A percentile compares a stretch with the other conserved stretches of the same genome.
Evolutionary conservation across 2,329 filamentous ascomycete species (phyloP).

Genomic region (Ophiostoma sp.): DNA sequence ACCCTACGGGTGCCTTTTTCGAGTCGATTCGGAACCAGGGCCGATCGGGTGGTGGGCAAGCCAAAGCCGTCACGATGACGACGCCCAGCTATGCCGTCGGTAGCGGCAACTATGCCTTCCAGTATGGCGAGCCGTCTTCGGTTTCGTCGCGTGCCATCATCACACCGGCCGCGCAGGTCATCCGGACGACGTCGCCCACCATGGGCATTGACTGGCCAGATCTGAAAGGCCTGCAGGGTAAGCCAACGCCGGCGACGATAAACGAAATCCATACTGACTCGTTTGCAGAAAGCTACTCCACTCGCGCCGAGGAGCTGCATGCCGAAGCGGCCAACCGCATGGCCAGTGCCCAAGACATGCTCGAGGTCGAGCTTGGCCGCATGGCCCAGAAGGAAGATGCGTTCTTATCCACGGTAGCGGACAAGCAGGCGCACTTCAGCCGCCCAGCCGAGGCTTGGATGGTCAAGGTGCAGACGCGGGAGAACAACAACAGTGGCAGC

Average conservation of each 20-base stretch:
- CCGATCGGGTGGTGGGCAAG: neutral
- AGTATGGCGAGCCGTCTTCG: neutral
- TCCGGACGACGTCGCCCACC: neutral
- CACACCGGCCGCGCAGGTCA: neutral
- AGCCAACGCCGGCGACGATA: neutral
- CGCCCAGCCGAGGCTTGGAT: constrained; percentile 25
- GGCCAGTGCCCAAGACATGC: neutral
- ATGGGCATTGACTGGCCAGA: neutral
- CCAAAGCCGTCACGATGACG: no score
- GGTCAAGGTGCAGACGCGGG: constrained; percentile 26
- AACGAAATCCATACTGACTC: neutral
- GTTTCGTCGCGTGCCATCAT: neutral
- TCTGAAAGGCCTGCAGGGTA: constrained; percentile 11
- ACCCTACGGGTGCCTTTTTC: constrained; percentile 29
- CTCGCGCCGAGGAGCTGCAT: constrained; percentile 27
- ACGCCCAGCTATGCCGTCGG: neutral
- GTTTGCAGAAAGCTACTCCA: constrained; percentile 28
- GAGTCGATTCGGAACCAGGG: constrained; percentile 25
- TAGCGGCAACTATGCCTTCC: neutral
- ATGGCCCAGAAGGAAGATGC: constrained; percentile 21
- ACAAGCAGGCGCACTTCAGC: constrained; percentile 19
- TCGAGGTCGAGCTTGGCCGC: constrained; percentile 23
- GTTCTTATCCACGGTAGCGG: constrained; percentile 12
- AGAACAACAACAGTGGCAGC: neutral
- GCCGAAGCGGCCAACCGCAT: constrained; percentile 25